Percentiles rank a stretch among this genome's conserved stretches.
These are phyloP conservation scores for Ascosphaera acerosa DNA, from an alignment of 2,329 filamentous ascomycete genomes.

Conservation along the genomic window DNA sequence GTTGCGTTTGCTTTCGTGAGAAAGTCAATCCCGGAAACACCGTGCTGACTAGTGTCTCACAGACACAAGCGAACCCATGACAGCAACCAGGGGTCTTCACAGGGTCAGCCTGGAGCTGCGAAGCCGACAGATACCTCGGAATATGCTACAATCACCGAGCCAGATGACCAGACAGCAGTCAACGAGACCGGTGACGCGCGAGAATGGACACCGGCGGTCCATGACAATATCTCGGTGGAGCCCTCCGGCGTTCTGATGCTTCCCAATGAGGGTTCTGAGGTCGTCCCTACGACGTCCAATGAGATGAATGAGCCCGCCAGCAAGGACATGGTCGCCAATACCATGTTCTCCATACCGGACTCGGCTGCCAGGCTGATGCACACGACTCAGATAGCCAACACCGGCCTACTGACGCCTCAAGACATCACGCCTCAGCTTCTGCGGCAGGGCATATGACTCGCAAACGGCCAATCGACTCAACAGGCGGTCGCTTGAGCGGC, in stretches of 20 bases:
- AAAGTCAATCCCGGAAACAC: slow-evolving; percentile 1
- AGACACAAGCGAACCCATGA: slow-evolving; percentile 64
- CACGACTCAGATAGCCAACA: too few species aligned
- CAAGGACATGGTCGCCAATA: slow-evolving; percentile 14
- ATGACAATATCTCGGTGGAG: too few species aligned
- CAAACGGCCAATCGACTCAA: too few species aligned
- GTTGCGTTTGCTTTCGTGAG: slow-evolving; percentile 9
- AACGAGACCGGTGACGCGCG: too few species aligned
- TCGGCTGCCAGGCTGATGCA: too few species aligned
- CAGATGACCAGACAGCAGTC: too few species aligned
- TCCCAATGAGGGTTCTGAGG: slow-evolving; percentile 8
- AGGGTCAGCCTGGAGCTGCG: slow-evolving; percentile 23
- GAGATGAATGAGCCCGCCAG: slow-evolving; percentile 15
- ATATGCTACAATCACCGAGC: slow-evolving; percentile 3
- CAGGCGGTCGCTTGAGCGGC: too few species aligned
- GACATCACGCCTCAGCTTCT: slow-evolving; percentile 20
- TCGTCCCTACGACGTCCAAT: slow-evolving; percentile 12
- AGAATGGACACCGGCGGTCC: too few species aligned
- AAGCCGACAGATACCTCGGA: neutral
- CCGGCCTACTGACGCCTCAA: slow-evolving; percentile 16
- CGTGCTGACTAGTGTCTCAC: slow-evolving; percentile 10
- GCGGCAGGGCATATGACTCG: slow-evolving; percentile 20
- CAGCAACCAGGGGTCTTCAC: slow-evolving; percentile 34
- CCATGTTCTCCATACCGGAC: too few species aligned
- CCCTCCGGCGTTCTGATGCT: slow-evolving; percentile 1